phyloP scores from a whole-genome alignment of 495 filamentous ascomycete genomes.

The Trichoderma reesei region DNA sequence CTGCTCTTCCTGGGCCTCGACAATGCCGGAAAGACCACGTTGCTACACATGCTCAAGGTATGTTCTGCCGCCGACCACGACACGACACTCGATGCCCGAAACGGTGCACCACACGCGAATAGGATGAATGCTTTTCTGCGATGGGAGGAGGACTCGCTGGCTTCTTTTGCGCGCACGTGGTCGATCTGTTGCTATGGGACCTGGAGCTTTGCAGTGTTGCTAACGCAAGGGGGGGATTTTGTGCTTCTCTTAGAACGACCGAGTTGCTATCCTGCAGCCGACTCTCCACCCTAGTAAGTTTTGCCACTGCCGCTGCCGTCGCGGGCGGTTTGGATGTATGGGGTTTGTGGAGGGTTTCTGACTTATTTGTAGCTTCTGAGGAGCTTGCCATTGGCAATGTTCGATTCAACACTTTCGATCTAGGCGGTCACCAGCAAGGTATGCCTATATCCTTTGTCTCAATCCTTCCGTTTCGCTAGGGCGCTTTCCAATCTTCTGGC shows the following conservation, averaged over 20 bases:
- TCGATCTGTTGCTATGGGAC: too few species aligned
- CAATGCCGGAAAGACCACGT: conserved; percentile 95
- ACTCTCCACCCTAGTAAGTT: conserved; percentile 78
- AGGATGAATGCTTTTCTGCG: too few species aligned
- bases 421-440: conserved; percentile 97
- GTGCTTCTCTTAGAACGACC: conserved; percentile 62
- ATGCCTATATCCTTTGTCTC: conserved; percentile 23
- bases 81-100: too few species aligned
- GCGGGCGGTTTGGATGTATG: conserved; percentile 14
- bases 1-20: conserved; percentile 90
- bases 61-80: too few species aligned
- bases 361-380: conserved; percentile 62
- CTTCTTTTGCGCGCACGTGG: neutral
- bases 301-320: neutral
- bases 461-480: neutral
- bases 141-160: neutral
- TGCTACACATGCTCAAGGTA: conserved; percentile 89
- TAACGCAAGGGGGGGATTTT: neutral
- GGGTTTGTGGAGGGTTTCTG: too few species aligned
- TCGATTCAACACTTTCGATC: conserved; percentile 94
- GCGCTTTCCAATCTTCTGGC: neutral
- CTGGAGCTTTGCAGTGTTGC: too few species aligned
- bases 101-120: too few species aligned
- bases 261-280: conserved; percentile 85
- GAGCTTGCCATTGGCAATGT: conserved; percentile 94